A percentile compares a stretch with the other conserved stretches of the same genome.
These are phyloP conservation scores for Serpula lacrymans DNA, from an alignment of 768 basidiomycete species.

Conservation along the genomic window DNA sequence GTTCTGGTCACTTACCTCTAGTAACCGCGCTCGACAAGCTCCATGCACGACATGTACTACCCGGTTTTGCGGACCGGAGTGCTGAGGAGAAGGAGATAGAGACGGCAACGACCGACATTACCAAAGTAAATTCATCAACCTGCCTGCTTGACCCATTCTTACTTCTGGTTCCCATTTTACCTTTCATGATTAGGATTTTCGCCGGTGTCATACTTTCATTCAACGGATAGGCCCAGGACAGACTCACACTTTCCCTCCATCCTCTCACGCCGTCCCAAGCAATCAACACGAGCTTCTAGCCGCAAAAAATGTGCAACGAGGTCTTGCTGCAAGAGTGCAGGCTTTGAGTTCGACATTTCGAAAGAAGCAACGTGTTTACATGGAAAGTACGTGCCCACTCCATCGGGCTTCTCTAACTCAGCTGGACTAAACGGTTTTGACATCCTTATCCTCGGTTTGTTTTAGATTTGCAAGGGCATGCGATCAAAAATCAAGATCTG, in stretches of 20 bases:
- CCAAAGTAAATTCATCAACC: constrained; percentile 52
- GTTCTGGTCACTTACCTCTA: constrained; percentile 32
- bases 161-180: constrained; percentile 10
- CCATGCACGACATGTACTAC: constrained; percentile 93
- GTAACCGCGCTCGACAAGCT: constrained; percentile 90
- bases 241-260: constrained; percentile 63
- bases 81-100: constrained; percentile 96
- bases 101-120: constrained; percentile 79
- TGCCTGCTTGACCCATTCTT: constrained; percentile 5
- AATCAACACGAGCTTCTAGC: constrained; percentile 56
- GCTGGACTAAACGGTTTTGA: constrained; percentile 12
- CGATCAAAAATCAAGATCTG: constrained; percentile 95
- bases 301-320: constrained; percentile 93
- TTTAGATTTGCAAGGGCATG: constrained; percentile 92
- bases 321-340: constrained; percentile 94
- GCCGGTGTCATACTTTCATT: constrained; percentile 45
- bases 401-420: neutral
- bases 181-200: constrained; percentile 30
- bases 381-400: constrained; percentile 77
- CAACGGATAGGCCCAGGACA: constrained; percentile 65
- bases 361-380: constrained; percentile 97
- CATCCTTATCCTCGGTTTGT: constrained; percentile 10
- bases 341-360: constrained; percentile 88
- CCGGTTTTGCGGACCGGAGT: constrained; percentile 93
- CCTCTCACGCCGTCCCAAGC: constrained; percentile 34